These are phyloP conservation scores for Starmerella stellata DNA, from an alignment of 805 yeast species.

Conservation along the genomic window DNA sequence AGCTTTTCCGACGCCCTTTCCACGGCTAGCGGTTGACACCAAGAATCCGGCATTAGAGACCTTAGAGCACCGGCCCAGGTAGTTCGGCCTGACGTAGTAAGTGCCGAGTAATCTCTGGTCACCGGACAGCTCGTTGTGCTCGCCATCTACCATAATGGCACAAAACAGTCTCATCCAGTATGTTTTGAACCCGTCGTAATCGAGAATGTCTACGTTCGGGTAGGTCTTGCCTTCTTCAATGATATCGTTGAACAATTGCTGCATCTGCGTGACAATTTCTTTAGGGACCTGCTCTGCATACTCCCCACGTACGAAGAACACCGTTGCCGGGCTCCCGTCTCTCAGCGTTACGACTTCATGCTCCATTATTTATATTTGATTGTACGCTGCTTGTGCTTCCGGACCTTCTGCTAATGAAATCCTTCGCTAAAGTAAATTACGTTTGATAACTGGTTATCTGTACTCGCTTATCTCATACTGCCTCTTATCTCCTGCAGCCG, in stretches of 20 bases:
- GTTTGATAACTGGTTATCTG: too few relatives aligned
- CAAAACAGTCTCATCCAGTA: conserved; percentile 55
- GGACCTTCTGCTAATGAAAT: too few relatives aligned
- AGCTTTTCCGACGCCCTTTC: conserved; percentile 49
- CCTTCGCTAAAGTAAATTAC: too few relatives aligned
- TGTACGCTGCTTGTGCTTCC: too few relatives aligned
- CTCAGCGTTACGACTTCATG: conserved; percentile 1
- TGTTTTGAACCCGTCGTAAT: conserved; percentile 34
- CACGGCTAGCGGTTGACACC: conserved; percentile 43
- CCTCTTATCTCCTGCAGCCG: too few relatives aligned
- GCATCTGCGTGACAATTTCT: conserved; percentile 31
- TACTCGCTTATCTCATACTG: too few relatives aligned
- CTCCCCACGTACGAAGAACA: conserved; percentile 38
- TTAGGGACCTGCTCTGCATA: conserved; percentile 30
- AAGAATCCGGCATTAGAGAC: conserved; percentile 77
- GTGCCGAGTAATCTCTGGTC: conserved; percentile 41
- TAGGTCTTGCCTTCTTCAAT: conserved; percentile 61
- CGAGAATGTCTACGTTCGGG: conserved; percentile 29
- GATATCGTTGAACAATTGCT: conserved; percentile 40
- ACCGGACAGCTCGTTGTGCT: conserved; percentile 16
- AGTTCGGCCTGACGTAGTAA: conserved; percentile 73
- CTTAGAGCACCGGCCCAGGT: conserved; percentile 67
- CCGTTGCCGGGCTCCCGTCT: conserved; percentile 33
- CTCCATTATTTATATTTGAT: too few relatives aligned
- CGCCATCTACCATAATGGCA: conserved; percentile 40